Percentiles rank a stretch among this genome's conserved stretches.
These are phyloP conservation scores for Bisporella sp. DNA, from an alignment of 2,329 filamentous ascomycete genomes.

Conservation along the genomic window DNA sequence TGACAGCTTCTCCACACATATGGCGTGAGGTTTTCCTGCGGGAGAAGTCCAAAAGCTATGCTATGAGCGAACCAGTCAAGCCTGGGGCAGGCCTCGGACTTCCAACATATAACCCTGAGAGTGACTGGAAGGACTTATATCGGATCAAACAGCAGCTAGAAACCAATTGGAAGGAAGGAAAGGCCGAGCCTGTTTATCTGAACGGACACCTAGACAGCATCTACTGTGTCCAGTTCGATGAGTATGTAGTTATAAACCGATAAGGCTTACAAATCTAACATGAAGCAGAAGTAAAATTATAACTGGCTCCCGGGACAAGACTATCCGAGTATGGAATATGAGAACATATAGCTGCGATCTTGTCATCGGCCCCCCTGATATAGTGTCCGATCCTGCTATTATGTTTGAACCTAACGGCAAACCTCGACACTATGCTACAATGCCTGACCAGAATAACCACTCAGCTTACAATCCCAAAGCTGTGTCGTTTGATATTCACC, in stretches of 20 bases:
- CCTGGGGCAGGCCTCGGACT: constrained; percentile 52
- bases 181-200: constrained; percentile 77
- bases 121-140: constrained; percentile 85
- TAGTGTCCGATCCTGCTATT: constrained; percentile 45
- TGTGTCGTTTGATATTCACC: constrained; percentile 58
- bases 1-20: constrained; percentile 47
- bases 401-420: constrained; percentile 45
- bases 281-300: constrained; percentile 78
- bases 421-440: constrained; percentile 49
- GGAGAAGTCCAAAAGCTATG: constrained; percentile 54
- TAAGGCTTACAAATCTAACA: constrained; percentile 21
- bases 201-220: constrained; percentile 94
- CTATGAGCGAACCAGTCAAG: constrained; percentile 44
- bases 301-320: constrained; percentile 90
- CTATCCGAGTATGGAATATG: constrained; percentile 94
- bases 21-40: constrained; percentile 58
- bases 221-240: constrained; percentile 96
- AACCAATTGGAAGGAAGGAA: constrained; percentile 70
- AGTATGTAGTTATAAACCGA: constrained; percentile 47
- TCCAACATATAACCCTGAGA: constrained; percentile 47
- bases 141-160: constrained; percentile 69
- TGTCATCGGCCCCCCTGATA: constrained; percentile 72
- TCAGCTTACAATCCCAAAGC: constrained; percentile 43
- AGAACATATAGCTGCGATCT: constrained; percentile 78
- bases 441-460: constrained; percentile 28